phyloP scores from a whole-genome alignment of 805 yeast species.

The Pichia heedii region DNA sequence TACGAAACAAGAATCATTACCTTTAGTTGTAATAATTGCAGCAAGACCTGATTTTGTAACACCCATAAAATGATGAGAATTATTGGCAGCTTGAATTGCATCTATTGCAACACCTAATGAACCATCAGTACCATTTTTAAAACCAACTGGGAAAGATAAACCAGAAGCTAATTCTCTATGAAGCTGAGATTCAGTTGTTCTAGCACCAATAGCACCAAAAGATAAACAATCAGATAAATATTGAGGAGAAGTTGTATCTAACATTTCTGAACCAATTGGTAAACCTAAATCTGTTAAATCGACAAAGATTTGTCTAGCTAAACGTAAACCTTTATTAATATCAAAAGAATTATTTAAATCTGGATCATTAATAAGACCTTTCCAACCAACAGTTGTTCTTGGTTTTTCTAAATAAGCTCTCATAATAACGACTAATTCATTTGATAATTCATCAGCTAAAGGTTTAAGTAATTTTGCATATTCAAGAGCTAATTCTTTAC shows the following conservation, averaged over 20 bases:
- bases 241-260: constrained; percentile 97
- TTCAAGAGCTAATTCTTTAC: constrained; percentile 79
- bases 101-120: constrained; percentile 86
- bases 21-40: constrained; percentile 92
- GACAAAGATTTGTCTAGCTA: constrained; percentile 76
- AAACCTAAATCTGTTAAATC: constrained; percentile 71
- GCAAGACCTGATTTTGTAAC: constrained; percentile 96
- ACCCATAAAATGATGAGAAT: constrained; percentile 92
- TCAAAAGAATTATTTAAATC: constrained; percentile 87
- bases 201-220: constrained; percentile 97
- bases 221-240: constrained; percentile 83
- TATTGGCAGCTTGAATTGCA: constrained; percentile 86
- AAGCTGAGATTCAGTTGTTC: constrained; percentile 96
- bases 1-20: constrained; percentile 89
- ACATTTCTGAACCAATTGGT: constrained; percentile 96
- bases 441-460: constrained; percentile 59
- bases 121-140: constrained; percentile 98
- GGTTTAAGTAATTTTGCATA: constrained; percentile 65
- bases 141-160: constrained; percentile 96
- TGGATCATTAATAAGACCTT: constrained; percentile 95
- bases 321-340: constrained; percentile 87
- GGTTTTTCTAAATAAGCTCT: constrained; percentile 98
- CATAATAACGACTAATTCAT: constrained; percentile 81
- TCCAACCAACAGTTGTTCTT: constrained; percentile 99
- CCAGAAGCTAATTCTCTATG: constrained; percentile 98